These are phyloP conservation scores for Sporothrix euskadiensis DNA, from an alignment of 2,329 filamentous ascomycete species.

Conservation along the genomic window DNA sequence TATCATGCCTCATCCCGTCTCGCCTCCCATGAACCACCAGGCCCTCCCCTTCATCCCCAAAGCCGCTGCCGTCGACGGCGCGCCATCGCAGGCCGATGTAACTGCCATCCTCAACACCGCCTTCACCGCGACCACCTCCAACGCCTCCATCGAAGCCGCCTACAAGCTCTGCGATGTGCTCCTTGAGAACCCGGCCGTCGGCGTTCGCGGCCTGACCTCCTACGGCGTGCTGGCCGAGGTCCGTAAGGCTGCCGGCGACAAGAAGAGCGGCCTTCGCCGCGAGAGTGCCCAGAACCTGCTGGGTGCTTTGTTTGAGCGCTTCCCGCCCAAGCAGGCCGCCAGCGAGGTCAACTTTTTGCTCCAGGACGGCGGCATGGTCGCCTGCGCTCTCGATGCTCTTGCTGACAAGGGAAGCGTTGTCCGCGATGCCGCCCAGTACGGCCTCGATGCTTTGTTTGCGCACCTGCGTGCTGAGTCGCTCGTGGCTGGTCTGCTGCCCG, in stretches of 20 bases:
- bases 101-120: conserved; percentile 64
- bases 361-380: conserved; percentile 74
- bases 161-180: conserved; percentile 63
- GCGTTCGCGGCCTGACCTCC: conserved; percentile 53
- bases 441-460: conserved; percentile 82
- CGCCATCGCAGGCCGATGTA: conserved; percentile 63
- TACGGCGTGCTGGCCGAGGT: conserved; percentile 59
- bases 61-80: conserved; percentile 42
- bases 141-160: conserved; percentile 65
- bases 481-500: conserved; percentile 77
- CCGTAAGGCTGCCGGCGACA: conserved; percentile 79
- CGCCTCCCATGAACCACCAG: conserved; percentile 31
- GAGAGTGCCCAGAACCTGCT: conserved; percentile 95
- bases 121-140: conserved; percentile 68
- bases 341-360: conserved; percentile 80
- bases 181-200: conserved; percentile 50
- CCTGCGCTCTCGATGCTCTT: conserved; percentile 76
- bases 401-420: conserved; percentile 89
- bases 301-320: conserved; percentile 88
- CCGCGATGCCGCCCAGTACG: conserved; percentile 89
- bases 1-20: conserved; percentile 34
- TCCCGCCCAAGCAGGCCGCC: conserved; percentile 73
- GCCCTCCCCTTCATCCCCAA: conserved; percentile 35
- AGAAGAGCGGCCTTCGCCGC: conserved; percentile 82
- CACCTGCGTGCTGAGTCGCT: conserved; percentile 79